Conservation (phyloP, 257 asterid species). For the Gardenia jasminoides region DNA sequence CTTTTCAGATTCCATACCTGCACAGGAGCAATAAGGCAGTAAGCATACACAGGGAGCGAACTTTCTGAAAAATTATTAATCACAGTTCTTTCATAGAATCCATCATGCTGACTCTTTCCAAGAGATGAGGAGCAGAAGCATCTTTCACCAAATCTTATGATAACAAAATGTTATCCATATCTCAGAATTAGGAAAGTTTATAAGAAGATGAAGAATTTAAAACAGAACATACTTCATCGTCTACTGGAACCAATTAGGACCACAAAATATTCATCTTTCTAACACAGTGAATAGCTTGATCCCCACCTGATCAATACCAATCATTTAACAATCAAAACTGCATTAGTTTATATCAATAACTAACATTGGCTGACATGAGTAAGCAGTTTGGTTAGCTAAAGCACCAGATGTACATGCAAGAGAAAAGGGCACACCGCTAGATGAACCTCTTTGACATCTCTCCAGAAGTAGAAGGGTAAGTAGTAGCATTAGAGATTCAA, state of each 20-base stretch:
- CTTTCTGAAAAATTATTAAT: too few species aligned
- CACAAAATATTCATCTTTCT: background rate
- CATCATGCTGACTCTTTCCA: background rate
- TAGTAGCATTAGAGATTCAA: too few species aligned
- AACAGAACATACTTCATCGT: background rate
- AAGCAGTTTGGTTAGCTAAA: background rate
- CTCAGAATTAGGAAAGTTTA: background rate
- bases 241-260: background rate
- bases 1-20: slow-evolving; percentile 82
- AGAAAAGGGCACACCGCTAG: background rate
- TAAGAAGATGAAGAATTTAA: slow-evolving; percentile 1
- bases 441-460: background rate
- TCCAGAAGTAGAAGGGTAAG: background rate
- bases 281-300: background rate
- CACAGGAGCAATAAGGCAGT: slow-evolving; percentile 16
- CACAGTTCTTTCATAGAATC: background rate
- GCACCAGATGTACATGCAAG: background rate
- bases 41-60: background rate
- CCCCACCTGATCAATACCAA: background rate
- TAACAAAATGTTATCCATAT: background rate
- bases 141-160: too few species aligned
- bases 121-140: background rate
- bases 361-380: background rate
- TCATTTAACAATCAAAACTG: too few species aligned
- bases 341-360: background rate